A percentile compares a stretch with the other conserved stretches of the same genome.
Evolutionary conservation across 116 monocot genomes (phyloP).

Genomic region (Phalaenopsis hybrid): DNA sequence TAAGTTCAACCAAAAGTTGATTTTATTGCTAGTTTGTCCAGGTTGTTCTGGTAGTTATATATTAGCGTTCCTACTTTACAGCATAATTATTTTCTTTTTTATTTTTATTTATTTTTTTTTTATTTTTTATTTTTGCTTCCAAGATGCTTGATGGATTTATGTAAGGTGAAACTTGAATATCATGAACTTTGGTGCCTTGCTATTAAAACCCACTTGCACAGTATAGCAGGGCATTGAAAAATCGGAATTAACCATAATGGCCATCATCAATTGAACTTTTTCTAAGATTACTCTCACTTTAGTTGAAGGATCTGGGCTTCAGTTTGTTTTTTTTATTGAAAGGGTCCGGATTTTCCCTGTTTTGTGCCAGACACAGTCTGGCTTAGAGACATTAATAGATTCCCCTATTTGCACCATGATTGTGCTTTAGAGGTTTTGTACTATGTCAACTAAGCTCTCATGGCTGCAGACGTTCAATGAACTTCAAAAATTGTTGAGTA

Average conservation of each 20-base stretch:
- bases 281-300: too few relatives aligned
- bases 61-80: not conserved
- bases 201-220: not conserved
- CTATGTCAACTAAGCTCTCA: too few relatives aligned
- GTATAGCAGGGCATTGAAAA: not conserved
- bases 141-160: not conserved
- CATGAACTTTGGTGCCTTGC: not conserved
- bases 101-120: not conserved
- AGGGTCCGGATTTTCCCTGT: too few relatives aligned
- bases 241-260: not conserved
- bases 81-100: not conserved
- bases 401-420: too few relatives aligned
- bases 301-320: too few relatives aligned
- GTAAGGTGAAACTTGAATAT: not conserved
- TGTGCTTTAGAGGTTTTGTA: too few relatives aligned
- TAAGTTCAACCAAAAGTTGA: too few relatives aligned
- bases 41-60: not conserved
- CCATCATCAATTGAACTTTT: not conserved
- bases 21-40: too few relatives aligned
- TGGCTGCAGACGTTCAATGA: slow-evolving; percentile 73
- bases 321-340: too few relatives aligned
- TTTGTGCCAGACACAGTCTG: too few relatives aligned
- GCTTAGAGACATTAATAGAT: too few relatives aligned
- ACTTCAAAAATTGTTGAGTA: slow-evolving; percentile 75
- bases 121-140: too few relatives aligned